A percentile compares a stretch with the other conserved stretches of the same genome.
These are phyloP conservation scores for Ganoderma sinense DNA, from an alignment of 1,284 basidiomycete species.

Conservation along the genomic window DNA sequence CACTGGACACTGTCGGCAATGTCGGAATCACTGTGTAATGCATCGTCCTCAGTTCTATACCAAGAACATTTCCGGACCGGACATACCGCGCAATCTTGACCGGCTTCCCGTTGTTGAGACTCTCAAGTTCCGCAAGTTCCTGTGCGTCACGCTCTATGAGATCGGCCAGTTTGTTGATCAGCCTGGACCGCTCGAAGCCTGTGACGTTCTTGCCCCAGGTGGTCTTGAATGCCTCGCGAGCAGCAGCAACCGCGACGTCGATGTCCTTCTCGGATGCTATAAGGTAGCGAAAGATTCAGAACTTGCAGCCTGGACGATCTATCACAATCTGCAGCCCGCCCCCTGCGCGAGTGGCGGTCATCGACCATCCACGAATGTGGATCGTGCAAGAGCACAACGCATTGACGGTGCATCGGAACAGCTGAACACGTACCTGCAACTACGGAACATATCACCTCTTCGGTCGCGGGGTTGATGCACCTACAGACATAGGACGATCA, in stretches of 20 bases:
- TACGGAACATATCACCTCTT: slow-evolving; percentile 72
- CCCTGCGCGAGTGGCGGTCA: not conserved
- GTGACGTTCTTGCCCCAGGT: slow-evolving; percentile 92
- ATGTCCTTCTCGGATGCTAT: slow-evolving; percentile 81
- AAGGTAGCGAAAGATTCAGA: slow-evolving; percentile 7
- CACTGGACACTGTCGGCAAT: slow-evolving; percentile 84
- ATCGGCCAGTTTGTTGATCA: slow-evolving; percentile 90
- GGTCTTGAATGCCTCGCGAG: slow-evolving; percentile 85
- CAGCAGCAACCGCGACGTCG: slow-evolving; percentile 84
- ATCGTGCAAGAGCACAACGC: no score
- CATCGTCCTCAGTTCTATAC: not conserved
- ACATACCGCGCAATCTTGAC: slow-evolving; percentile 73
- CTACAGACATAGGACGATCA: slow-evolving; percentile 43
- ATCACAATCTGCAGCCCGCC: not conserved
- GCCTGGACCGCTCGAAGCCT: slow-evolving; percentile 80
- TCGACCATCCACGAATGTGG: not conserved
- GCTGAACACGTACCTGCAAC: slow-evolving; percentile 59
- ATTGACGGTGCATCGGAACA: no score
- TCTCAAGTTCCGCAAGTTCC: slow-evolving; percentile 80
- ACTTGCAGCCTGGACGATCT: not conserved
- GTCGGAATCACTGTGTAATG: slow-evolving; percentile 77
- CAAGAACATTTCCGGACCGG: not conserved
- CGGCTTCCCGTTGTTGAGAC: slow-evolving; percentile 88
- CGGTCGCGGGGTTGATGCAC: slow-evolving; percentile 78
- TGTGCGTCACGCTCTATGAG: slow-evolving; percentile 88